A percentile compares a stretch with the other conserved stretches of the same genome.
Conservation (phyloP, 257 asterid species). For the Nicotiana otophora region DNA sequence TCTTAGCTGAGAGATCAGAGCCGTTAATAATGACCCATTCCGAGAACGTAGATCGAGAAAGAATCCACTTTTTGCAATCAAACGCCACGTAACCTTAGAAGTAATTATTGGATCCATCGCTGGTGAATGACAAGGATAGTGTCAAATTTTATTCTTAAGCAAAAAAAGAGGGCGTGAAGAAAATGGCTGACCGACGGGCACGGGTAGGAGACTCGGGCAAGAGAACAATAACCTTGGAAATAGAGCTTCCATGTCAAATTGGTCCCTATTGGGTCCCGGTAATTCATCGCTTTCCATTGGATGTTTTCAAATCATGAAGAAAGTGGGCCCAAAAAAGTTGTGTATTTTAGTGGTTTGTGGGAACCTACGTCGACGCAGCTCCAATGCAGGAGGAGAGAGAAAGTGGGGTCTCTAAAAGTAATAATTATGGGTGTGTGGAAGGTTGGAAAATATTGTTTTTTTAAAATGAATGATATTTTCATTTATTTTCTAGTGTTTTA, state of each 20-base stretch:
- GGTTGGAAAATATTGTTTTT: too few species aligned
- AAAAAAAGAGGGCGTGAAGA: not conserved
- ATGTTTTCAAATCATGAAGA: not conserved
- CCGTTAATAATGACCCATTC: not conserved
- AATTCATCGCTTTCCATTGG: conserved; percentile 7
- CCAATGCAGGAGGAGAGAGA: conserved; percentile 38
- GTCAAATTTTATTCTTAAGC: not conserved
- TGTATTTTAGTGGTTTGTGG: conserved; percentile 25
- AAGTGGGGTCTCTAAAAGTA: not conserved
- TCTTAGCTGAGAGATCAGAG: not conserved
- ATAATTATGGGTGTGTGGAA: too few species aligned
- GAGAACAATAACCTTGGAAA: conserved; percentile 38
- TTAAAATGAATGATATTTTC: too few species aligned
- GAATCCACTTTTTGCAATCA: not conserved
- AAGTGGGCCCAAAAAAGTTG: conserved; percentile 23
- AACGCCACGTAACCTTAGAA: not conserved
- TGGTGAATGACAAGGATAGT: not conserved
- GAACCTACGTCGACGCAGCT: conserved; percentile 39
- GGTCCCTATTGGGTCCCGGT: conserved; percentile 18
- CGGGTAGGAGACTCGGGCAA: conserved; percentile 22
- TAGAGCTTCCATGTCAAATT: conserved; percentile 30
- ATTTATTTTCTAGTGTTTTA: too few species aligned
- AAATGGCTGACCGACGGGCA: conserved; percentile 29
- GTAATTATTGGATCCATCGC: not conserved
- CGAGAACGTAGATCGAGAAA: not conserved